Conservation (phyloP, 1,284 basidiomycete genomes). For the Abortiporus biennis region DNA sequence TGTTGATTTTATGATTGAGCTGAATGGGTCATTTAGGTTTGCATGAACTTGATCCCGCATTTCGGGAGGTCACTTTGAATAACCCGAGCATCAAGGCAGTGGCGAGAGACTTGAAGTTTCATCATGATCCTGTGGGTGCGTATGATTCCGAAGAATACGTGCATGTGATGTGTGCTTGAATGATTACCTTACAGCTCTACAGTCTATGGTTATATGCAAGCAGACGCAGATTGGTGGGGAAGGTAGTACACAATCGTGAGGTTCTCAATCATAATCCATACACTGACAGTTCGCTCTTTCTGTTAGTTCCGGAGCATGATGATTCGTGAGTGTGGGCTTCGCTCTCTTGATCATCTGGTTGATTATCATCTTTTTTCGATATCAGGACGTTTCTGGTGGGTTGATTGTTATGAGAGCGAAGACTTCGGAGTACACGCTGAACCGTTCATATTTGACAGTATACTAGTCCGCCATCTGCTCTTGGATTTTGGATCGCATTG, state of each 20-base stretch:
- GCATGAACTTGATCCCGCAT: conserved; percentile 80
- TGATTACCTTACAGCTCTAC: conserved; percentile 54
- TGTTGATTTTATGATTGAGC: conserved; percentile 6
- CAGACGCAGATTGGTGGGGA: conserved; percentile 85
- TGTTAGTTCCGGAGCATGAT: conserved; percentile 68
- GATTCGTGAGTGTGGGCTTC: conserved; percentile 77
- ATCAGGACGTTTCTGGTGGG: conserved; percentile 68
- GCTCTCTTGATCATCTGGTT: not conserved
- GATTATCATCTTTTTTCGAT: conserved; percentile 1
- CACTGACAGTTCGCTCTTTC: too few species aligned
- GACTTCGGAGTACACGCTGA: too few species aligned
- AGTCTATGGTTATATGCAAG: conserved; percentile 94
- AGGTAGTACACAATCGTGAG: conserved; percentile 39
- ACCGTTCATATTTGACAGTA: conserved; percentile 64
- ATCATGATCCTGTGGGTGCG: conserved; percentile 77
- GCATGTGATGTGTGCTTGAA: not conserved
- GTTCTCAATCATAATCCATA: too few species aligned
- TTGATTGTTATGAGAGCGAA: conserved; percentile 7
- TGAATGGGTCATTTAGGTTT: conserved; percentile 42
- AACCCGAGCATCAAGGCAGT: conserved; percentile 63
- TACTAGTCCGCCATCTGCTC: conserved; percentile 84
- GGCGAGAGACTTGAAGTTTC: conserved; percentile 72
- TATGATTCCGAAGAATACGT: not conserved
- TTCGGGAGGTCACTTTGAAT: conserved; percentile 72
- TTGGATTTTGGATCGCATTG: conserved; percentile 95